A percentile compares a stretch with the other conserved stretches of the same genome.
phyloP scores from a whole-genome alignment of 208 protist species.

The Entamoeba histolytica region DNA sequence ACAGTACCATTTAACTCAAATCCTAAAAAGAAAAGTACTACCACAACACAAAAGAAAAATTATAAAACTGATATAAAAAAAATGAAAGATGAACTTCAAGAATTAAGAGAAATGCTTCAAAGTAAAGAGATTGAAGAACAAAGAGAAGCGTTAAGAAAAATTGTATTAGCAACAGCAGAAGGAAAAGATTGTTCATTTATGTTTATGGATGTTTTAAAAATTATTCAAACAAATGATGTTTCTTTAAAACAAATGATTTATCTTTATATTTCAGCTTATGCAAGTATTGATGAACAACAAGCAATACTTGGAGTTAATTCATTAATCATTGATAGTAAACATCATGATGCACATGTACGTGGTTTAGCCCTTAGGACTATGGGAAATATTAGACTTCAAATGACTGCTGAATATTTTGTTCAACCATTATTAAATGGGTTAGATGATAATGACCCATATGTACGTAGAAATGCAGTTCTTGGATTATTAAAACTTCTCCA shows the following conservation, averaged over 20 bases:
- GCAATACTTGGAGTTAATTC: slow-evolving; percentile 69
- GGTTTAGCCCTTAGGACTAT: slow-evolving; percentile 90
- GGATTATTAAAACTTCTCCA: slow-evolving; percentile 84
- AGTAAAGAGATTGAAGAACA: background rate
- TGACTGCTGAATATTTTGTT: slow-evolving; percentile 79
- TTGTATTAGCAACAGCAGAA: slow-evolving; percentile 84
- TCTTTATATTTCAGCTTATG: slow-evolving; percentile 90
- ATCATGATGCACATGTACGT: slow-evolving; percentile 74
- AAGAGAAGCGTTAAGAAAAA: slow-evolving; percentile 58
- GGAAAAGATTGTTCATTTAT: slow-evolving; percentile 74
- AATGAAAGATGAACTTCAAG: background rate
- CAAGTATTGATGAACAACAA: slow-evolving; percentile 72
- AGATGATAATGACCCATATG: slow-evolving; percentile 79
- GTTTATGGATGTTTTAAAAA: slow-evolving; percentile 73
- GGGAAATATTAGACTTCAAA: slow-evolving; percentile 78
- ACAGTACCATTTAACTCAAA: background rate
- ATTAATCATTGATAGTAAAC: slow-evolving; percentile 59
- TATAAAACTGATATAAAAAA: background rate
- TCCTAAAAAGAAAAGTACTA: background rate
- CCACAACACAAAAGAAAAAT: too few relatives aligned
- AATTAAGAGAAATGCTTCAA: background rate
- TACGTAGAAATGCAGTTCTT: slow-evolving; percentile 80
- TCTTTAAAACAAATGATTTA: slow-evolving; percentile 93
- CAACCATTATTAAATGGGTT: slow-evolving; percentile 66
- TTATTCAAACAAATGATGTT: slow-evolving; percentile 69